Evolutionary conservation across 768 basidiomycete species (phyloP).

Genomic region (Clavulina sp.): DNA sequence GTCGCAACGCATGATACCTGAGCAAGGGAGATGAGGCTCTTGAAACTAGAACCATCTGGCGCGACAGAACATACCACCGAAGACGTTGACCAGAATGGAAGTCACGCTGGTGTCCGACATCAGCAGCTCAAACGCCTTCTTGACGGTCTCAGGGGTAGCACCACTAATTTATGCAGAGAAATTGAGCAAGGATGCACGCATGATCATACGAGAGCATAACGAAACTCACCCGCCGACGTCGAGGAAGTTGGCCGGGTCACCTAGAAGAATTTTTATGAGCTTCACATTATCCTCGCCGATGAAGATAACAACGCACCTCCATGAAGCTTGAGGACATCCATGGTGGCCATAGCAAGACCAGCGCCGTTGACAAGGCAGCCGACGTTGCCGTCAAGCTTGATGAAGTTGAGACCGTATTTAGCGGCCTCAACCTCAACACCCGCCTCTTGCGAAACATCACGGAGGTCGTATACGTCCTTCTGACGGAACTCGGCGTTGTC

Average conservation of each 20-base stretch:
- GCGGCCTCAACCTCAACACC: constrained; percentile 96
- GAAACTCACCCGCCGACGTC: constrained; percentile 78
- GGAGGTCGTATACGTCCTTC: constrained; percentile 67
- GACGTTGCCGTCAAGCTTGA: constrained; percentile 94
- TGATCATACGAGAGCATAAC: not conserved
- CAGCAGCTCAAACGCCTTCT: constrained; percentile 96
- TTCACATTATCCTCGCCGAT: not conserved
- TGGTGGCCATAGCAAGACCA: constrained; percentile 98
- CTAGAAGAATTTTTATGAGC: not conserved
- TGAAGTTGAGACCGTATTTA: constrained; percentile 91
- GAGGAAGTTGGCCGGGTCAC: constrained; percentile 91
- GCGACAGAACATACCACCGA: constrained; percentile 40
- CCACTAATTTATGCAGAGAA: constrained; percentile 32
- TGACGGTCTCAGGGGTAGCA: constrained; percentile 97
- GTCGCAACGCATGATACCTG: constrained; percentile 97
- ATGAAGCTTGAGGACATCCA: constrained; percentile 95
- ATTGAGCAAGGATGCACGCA: not conserved
- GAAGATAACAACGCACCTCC: constrained; percentile 35
- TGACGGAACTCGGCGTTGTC: constrained; percentile 99
- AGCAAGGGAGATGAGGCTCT: not conserved
- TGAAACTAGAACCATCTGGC: not conserved
- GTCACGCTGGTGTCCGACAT: constrained; percentile 82
- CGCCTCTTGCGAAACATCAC: constrained; percentile 91
- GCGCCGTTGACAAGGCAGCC: constrained; percentile 98
- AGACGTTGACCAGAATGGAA: constrained; percentile 98